Conservation (phyloP, 75 land plant genomes). For the Cupressus sempervirens region DNA sequence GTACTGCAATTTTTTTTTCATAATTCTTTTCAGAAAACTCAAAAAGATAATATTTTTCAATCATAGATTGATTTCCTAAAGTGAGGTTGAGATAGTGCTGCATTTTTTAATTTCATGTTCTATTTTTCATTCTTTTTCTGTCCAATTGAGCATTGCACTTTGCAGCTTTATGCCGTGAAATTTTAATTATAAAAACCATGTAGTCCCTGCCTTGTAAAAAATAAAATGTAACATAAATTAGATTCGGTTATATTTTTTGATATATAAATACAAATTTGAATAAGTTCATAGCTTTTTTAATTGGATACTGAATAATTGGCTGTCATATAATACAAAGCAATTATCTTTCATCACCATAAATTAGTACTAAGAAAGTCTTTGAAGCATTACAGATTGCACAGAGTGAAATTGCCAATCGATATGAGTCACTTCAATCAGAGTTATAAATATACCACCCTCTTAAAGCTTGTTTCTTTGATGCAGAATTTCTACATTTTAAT, state of each 20-base stretch:
- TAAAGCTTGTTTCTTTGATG: background rate
- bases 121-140: background rate
- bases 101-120: background rate
- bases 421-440: background rate
- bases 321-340: background rate
- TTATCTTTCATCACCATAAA: background rate
- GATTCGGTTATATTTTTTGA: background rate
- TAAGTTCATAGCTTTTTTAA: background rate
- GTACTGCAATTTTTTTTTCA: slow-evolving; percentile 24
- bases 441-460: background rate
- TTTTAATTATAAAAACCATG: background rate
- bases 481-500: background rate
- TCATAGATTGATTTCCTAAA: background rate
- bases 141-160: background rate
- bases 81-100: background rate
- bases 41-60: background rate
- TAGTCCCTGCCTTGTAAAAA: background rate
- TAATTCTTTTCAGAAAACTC: background rate
- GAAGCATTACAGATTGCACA: background rate
- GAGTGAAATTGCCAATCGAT: background rate
- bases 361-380: background rate
- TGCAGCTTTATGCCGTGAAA: background rate
- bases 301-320: background rate
- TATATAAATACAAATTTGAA: background rate
- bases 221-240: background rate